phyloP scores from a whole-genome alignment of 2,329 filamentous ascomycete species.

The Fusarium oxysporum region DNA sequence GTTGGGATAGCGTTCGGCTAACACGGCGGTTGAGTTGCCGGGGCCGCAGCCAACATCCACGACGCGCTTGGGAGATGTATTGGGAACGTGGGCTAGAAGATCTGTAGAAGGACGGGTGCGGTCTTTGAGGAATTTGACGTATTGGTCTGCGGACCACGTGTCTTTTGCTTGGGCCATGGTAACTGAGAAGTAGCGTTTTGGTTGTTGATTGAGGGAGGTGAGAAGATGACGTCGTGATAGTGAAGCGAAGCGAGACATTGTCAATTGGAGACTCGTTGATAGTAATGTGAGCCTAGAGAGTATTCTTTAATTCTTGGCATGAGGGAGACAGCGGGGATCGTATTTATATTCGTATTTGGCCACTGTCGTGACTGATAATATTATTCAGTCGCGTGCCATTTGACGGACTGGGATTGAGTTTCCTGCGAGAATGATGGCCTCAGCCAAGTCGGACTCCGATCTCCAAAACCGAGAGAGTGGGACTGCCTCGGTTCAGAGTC shows the following conservation, averaged over 20 bases:
- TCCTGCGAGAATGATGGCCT: neutral
- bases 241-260: constrained; percentile 5
- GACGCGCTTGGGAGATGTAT: constrained; percentile 56
- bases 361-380: neutral
- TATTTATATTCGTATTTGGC: constrained; percentile 1
- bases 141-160: constrained; percentile 66
- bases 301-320: fast-evolving
- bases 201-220: neutral
- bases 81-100: constrained; percentile 60
- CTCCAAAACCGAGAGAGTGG: constrained; percentile 10
- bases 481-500: constrained; percentile 1
- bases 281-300: neutral
- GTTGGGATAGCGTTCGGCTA: constrained; percentile 59
- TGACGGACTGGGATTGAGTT: neutral
- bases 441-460: constrained; percentile 18
- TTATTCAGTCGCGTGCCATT: neutral
- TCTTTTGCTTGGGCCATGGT: constrained; percentile 33
- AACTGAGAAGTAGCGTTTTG: constrained; percentile 2
- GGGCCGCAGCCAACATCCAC: constrained; percentile 71
- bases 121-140: constrained; percentile 65
- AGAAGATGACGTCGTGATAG: constrained; percentile 21
- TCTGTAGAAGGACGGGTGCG: constrained; percentile 66
- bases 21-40: constrained; percentile 66
- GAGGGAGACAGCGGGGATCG: fast-evolving
- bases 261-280: neutral